Evolutionary conservation across 768 basidiomycete species (phyloP).

Genomic region (Auricularia sp.): DNA sequence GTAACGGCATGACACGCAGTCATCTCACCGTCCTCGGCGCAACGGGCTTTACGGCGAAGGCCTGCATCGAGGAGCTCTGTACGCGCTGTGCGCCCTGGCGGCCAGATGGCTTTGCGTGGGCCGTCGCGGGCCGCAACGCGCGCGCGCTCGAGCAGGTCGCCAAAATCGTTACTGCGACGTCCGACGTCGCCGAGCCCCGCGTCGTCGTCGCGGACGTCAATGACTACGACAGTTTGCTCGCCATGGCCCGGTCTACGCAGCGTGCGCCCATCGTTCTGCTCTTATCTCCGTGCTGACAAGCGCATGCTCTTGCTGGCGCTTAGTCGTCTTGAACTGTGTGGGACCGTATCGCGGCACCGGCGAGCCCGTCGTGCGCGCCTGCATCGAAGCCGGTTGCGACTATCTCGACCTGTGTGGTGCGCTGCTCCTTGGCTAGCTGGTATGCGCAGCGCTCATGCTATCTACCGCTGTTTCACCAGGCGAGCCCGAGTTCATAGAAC

Average conservation of each 20-base stretch:
- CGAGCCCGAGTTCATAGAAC: slow-evolving; percentile 9
- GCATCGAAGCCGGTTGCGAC: neutral
- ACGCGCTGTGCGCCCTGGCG: neutral
- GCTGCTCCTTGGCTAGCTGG: neutral
- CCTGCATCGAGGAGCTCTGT: neutral
- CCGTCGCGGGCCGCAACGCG: slow-evolving; percentile 5
- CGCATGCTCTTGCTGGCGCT: neutral
- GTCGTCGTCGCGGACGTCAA: slow-evolving; percentile 5
- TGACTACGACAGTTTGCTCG: slow-evolving; percentile 2
- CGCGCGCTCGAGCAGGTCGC: neutral
- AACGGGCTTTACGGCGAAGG: slow-evolving; percentile 7
- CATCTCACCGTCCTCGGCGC: slow-evolving; percentile 5
- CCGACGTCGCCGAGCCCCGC: slow-evolving; percentile 1
- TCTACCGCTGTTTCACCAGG: neutral
- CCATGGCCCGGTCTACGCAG: neutral
- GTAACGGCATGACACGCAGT: neutral
- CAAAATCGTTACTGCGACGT: neutral
- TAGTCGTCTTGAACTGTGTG: slow-evolving; percentile 7
- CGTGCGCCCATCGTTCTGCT: neutral
- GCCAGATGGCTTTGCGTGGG: slow-evolving; percentile 3
- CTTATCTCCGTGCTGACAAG: neutral
- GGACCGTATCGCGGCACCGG: slow-evolving; percentile 6
- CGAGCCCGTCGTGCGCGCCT: slow-evolving; percentile 10
- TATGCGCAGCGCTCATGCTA: neutral
- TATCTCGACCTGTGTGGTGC: slow-evolving; percentile 9